Evolutionary conservation across 331 rosid genomes (phyloP), one percentile per base, ranked within the genome.

Genomic region (Rhamnella rubrinervis): DNA sequence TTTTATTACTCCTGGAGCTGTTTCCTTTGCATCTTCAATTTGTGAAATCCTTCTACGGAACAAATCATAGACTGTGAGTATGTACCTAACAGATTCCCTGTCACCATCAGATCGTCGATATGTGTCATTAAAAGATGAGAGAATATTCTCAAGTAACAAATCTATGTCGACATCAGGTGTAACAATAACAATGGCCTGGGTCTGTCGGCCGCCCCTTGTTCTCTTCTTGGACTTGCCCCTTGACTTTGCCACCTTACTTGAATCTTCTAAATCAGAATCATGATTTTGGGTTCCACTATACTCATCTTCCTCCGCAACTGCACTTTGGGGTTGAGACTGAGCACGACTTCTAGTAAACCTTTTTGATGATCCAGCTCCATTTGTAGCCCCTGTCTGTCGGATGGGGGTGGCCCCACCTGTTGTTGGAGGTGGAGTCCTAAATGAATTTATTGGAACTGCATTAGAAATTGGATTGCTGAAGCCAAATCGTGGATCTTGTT

Each of bases 371-470:
- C 86, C 80, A 7, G 71, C 77, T 63, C 90, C 97, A 79, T 90
- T 86, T 8, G 79, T 65, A 59, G 71, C n/a, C 31, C 74, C 87
- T 35, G 78, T 71, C 50, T 50, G 18, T 6, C 6, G 75, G 14
- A 31, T 47, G 20, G 73, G 62, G 23, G 55, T 61, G 49, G 65
- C 44, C 75, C 69, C 75, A 12, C 70, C 50, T 26, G 66, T n/a
- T 15, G 79, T 19, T 7, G 80, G 40, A 4, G 92, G 88, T 7
- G 96, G 92, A 2, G 91, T 89, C 86, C 88, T 78, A 39, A 85
- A 86, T 19, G 96, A 81, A 77, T 86, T 84, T 46, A 92, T 79
- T 1, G 98, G 98, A 71, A 83, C 82, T 0, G 98, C 96, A 40
- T 83, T 55, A 15, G 95, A 82, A 73, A 80, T 79, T 0, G 92